phyloP scores from a whole-genome alignment of 1,139 yeast genomes.

The Diutina neorugosa region DNA sequence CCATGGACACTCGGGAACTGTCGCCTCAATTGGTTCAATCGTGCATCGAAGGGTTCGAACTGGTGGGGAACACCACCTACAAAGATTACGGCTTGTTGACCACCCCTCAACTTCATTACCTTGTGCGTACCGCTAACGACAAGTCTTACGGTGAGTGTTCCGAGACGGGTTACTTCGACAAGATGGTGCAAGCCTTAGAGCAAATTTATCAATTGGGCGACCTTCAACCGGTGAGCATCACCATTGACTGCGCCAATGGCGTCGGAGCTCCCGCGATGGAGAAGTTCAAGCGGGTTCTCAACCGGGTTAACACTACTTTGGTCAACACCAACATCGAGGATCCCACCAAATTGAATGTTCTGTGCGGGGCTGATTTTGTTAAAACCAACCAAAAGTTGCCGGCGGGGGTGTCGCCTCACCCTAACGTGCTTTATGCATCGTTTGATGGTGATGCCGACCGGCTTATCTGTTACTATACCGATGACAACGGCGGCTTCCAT shows the following conservation, averaged over 20 bases:
- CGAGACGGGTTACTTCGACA: conserved; percentile 61
- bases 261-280: conserved; percentile 71
- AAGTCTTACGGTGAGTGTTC: conserved; percentile 47
- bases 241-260: conserved; percentile 89
- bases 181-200: conserved; percentile 36
- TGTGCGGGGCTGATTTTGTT: conserved; percentile 94
- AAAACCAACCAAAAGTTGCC: conserved; percentile 83
- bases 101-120: conserved; percentile 90
- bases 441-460: conserved; percentile 98
- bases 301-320: conserved; percentile 30
- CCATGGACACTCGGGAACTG: conserved; percentile 67
- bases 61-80: conserved; percentile 31
- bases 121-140: conserved; percentile 65
- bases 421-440: conserved; percentile 53
- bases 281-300: conserved; percentile 32
- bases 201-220: conserved; percentile 14
- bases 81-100: conserved; percentile 63
- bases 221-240: conserved; percentile 29
- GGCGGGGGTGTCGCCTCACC: conserved; percentile 30
- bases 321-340: conserved; percentile 48
- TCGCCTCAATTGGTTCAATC: conserved; percentile 56
- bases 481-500: conserved; percentile 36
- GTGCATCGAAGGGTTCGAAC: conserved; percentile 55
- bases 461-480: conserved; percentile 69
- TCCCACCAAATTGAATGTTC: conserved; percentile 53